Percentiles rank a stretch among this genome's conserved stretches.
These are phyloP conservation scores for Flaveria bidentis DNA, from an alignment of 129 eudicot genomes.

Conservation along the genomic window DNA sequence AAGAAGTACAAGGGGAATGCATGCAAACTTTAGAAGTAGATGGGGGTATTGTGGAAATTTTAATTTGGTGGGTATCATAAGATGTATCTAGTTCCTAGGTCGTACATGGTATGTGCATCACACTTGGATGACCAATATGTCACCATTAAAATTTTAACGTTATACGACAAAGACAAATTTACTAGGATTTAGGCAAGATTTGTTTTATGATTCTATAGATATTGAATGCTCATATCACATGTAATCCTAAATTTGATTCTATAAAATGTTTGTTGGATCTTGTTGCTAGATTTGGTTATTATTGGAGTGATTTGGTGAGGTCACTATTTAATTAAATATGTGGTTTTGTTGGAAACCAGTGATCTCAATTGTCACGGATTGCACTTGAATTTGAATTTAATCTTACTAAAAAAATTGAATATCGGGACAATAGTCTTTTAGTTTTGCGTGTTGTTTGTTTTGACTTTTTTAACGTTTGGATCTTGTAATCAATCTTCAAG, in stretches of 20 bases:
- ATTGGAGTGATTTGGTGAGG: conserved; percentile 2
- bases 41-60: conserved; percentile 15
- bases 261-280: conserved; percentile 30
- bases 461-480: not conserved
- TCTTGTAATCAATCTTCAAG: not conserved
- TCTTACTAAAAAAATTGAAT: not conserved
- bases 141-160: conserved; percentile 1
- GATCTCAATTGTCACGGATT: not conserved
- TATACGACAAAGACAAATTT: conserved; percentile 26
- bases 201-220: conserved; percentile 26
- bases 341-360: conserved; percentile 8
- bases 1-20: not conserved
- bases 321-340: not conserved
- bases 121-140: conserved; percentile 27
- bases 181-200: conserved; percentile 35
- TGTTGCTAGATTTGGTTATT: conserved; percentile 22
- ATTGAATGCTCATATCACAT: conserved; percentile 17
- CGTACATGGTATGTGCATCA: conserved; percentile 23
- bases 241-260: conserved; percentile 27
- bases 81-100: not conserved
- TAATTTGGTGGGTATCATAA: conserved; percentile 10
- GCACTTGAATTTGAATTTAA: not conserved
- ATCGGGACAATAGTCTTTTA: not conserved
- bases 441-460: not conserved
- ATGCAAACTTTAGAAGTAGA: conserved; percentile 9